Evolutionary conservation across 2,329 filamentous ascomycete genomes (phyloP).

Genomic region (Sclerotinia nivalis): DNA sequence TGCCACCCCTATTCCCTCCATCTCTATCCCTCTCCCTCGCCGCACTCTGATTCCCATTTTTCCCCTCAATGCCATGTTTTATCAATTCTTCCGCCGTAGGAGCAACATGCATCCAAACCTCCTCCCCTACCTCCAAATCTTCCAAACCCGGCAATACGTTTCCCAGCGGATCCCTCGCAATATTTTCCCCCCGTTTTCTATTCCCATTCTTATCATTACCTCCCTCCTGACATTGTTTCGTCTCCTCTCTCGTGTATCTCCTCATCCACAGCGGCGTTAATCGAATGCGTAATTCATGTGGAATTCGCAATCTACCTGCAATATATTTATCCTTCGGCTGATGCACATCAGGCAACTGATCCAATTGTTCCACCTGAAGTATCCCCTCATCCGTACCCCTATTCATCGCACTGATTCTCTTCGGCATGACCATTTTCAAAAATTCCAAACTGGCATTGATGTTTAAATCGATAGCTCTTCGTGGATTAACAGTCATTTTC

Average conservation of each 20-base stretch:
- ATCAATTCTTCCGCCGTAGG: constrained; percentile 42
- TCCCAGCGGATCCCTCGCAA: constrained; percentile 44
- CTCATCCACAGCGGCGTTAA: constrained; percentile 25
- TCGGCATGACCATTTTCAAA: constrained; percentile 53
- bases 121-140: constrained; percentile 43
- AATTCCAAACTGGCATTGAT: constrained; percentile 64
- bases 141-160: constrained; percentile 43
- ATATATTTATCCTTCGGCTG: constrained; percentile 60
- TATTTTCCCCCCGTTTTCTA: constrained; percentile 38
- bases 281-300: constrained; percentile 43
- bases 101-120: constrained; percentile 56
- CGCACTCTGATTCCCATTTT: constrained; percentile 3
- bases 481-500: constrained; percentile 64
- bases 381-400: constrained; percentile 56
- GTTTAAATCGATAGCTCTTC: constrained; percentile 63
- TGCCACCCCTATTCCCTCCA: neutral
- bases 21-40: constrained; percentile 13
- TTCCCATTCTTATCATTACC: neutral
- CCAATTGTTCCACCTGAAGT: constrained; percentile 45
- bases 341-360: constrained; percentile 53
- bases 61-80: constrained; percentile 27
- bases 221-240: neutral
- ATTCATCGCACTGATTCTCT: constrained; percentile 50
- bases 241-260: constrained; percentile 39
- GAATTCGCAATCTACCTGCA: constrained; percentile 57